A percentile compares a stretch with the other conserved stretches of the same genome.
Conservation (phyloP, 495 filamentous ascomycete species). For the Talaromyces wortmannii region DNA sequence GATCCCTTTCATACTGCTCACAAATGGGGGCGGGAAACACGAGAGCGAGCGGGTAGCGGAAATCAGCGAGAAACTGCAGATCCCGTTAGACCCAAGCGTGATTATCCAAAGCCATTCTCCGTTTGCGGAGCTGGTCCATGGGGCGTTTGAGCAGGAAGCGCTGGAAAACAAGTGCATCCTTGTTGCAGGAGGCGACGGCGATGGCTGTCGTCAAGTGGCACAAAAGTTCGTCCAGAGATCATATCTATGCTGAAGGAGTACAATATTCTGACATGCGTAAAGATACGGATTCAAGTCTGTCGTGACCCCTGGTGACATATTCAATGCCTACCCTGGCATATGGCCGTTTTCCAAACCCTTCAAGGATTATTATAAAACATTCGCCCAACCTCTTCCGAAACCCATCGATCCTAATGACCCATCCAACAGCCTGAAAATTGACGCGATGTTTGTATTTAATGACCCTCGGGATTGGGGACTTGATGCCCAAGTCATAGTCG, state of each 20-base stretch:
- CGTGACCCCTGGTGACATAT: constrained; percentile 78
- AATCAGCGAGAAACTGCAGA: constrained; percentile 54
- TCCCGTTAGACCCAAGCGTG: constrained; percentile 54
- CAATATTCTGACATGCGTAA: neutral
- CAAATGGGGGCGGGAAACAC: constrained; percentile 79
- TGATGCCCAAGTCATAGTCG: constrained; percentile 74
- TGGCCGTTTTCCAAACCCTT: constrained; percentile 73
- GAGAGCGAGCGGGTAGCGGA: constrained; percentile 66
- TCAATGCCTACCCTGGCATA: constrained; percentile 61
- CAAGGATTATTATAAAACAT: constrained; percentile 50
- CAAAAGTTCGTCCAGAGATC: constrained; percentile 31
- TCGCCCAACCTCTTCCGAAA: constrained; percentile 52
- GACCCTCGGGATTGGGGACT: constrained; percentile 92
- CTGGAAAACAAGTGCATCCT: constrained; percentile 68
- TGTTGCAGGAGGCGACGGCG: constrained; percentile 74
- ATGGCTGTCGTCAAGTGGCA: constrained; percentile 70
- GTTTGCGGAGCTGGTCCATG: constrained; percentile 51
- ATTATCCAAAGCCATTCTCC: constrained; percentile 85
- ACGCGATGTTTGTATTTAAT: constrained; percentile 84
- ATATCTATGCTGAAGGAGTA: neutral
- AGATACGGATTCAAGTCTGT: constrained; percentile 83
- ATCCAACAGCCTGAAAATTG: constrained; percentile 55
- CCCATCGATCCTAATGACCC: constrained; percentile 27
- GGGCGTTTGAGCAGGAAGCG: constrained; percentile 23
- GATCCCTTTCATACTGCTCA: constrained; percentile 81